These are phyloP conservation scores for Cudoniella acicularis DNA, from an alignment of 495 filamentous ascomycete genomes.

Conservation along the genomic window DNA sequence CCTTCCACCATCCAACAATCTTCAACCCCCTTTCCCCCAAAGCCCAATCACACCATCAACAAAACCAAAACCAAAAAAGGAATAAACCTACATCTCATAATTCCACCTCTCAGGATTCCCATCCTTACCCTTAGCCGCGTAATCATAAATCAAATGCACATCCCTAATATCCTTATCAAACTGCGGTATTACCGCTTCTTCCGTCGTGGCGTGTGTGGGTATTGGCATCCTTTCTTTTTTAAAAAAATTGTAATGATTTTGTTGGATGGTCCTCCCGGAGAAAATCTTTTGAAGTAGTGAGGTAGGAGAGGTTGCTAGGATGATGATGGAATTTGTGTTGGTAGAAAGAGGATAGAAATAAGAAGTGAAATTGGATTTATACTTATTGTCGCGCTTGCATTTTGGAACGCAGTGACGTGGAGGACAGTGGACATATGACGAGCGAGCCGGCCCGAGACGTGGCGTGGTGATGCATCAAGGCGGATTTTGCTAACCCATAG, in stretches of 20 bases:
- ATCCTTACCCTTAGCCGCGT: constrained; percentile 27
- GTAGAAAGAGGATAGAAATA: too few species aligned
- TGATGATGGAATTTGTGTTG: too few species aligned
- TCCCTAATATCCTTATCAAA: constrained; percentile 36
- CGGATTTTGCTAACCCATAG: background rate
- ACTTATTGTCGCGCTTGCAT: too few species aligned
- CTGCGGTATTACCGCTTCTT: constrained; percentile 22
- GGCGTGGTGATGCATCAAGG: background rate
- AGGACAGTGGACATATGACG: background rate
- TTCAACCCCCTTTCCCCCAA: too few species aligned
- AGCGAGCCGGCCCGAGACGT: background rate
- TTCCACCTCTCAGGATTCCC: constrained; percentile 40
- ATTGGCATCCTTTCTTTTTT: background rate
- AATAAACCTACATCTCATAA: constrained; percentile 34
- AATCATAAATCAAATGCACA: constrained; percentile 42
- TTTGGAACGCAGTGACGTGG: background rate
- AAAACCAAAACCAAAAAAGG: too few species aligned
- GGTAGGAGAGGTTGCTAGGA: too few species aligned
- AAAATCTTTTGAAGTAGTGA: too few species aligned
- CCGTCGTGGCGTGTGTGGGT: constrained; percentile 1
- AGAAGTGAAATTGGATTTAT: too few species aligned
- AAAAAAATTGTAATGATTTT: too few species aligned
- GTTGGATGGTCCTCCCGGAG: too few species aligned
- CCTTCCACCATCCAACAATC: too few species aligned
- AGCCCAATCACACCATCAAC: too few species aligned